phyloP scores from a whole-genome alignment of 129 eudicot genomes.

The Kitagawia praeruptora region DNA sequence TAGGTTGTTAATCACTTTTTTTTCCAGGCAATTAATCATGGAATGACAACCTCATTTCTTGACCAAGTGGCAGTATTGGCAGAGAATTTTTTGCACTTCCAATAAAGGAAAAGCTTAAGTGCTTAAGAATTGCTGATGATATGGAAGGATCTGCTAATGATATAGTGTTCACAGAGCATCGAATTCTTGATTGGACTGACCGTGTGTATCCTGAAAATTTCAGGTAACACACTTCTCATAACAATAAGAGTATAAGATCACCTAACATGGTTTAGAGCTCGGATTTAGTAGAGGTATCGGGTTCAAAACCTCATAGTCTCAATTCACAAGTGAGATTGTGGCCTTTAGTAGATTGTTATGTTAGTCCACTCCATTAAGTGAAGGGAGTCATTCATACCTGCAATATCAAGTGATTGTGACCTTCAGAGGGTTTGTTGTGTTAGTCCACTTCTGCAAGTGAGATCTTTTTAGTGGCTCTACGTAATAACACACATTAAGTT shows the following conservation, averaged over 20 bases:
- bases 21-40: neutral
- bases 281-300: no score
- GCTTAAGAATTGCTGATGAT: conserved; percentile 27
- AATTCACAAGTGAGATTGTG: no score
- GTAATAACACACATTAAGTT: neutral
- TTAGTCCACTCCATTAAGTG: no score
- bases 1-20: neutral
- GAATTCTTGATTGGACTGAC: conserved; percentile 57
- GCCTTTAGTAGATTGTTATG: no score
- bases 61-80: conserved; percentile 22
- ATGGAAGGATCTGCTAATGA: conserved; percentile 66
- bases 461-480: no score
- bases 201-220: conserved; percentile 40
- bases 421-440: no score
- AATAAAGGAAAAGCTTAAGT: conserved; percentile 39
- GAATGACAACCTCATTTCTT: neutral
- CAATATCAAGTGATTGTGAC: no score
- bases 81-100: conserved; percentile 33
- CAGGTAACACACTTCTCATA: conserved; percentile 17
- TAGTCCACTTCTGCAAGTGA: no score
- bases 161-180: conserved; percentile 31
- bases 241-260: neutral
- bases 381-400: no score
- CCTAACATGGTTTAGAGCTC: no score
- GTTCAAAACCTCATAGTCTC: no score